Evolutionary conservation across 345 rosid genomes (phyloP), one percentile per base, ranked within the genome.

Genomic region (Dimocarpus longan): DNA sequence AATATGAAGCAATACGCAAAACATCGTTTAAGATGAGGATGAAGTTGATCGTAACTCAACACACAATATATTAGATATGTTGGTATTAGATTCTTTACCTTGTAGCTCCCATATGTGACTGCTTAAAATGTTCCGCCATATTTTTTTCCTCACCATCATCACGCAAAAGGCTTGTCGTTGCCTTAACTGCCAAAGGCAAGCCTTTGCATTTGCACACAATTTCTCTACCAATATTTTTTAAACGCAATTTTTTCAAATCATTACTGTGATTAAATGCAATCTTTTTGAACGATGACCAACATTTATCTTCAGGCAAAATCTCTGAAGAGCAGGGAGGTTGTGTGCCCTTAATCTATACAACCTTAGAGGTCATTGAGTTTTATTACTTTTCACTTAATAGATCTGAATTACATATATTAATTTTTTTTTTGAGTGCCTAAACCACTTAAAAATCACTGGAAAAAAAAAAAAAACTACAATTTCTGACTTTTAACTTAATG

Each of bases 121-220:
- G 37, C 5, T 73, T 62, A 57, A 24, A 40, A 73, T 37, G 10
- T 67, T 73, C 39, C 16, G 16, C 78, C 73, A 73, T 10, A 32
- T n/a, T 73, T 26, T 48, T 24, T 6, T 24, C 22, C 5, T 79
- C 62, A 28, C 13, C 11, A 4, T 43, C 46, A 13, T 67, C 77
- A 8, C 67, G 78, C 50, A 79, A n/a, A 10, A 67, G 43, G 43
- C 73, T 28, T 15, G 62, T 74, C 74, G 73, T 43, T 11, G 48
- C 82, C 56, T 66, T 79, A 0, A 78, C 76, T 7, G 72, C 71
- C 66, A 79, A 57, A 66, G 82, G 82, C 60, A 73, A 66, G 28
- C 82, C 78, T 21, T 57, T n/a, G 54, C 82, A 79, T 26, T 67
- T 79, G 10, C 32, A 2, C 18, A 79, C 68, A 56, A 79, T 79